Evolutionary conservation across 495 filamentous ascomycete genomes (phyloP), one percentile per base, ranked within the genome.

Genomic region (Lichenothelia convexa): DNA sequence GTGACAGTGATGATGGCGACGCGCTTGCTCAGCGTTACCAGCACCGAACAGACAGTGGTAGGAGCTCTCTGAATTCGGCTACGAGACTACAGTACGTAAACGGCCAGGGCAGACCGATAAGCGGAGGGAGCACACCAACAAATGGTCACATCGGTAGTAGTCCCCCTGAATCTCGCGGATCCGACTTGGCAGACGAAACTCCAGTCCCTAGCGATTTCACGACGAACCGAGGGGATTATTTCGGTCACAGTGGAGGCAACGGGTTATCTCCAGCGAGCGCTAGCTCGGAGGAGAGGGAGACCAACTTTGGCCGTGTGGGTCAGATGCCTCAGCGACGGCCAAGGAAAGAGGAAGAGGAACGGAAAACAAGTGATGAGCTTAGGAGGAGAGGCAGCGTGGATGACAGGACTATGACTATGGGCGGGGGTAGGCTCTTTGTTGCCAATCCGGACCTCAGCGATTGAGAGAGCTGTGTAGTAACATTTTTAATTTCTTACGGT

Each of bases 321-420:
- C 59, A 67, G 22, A 65, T 78, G 46, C 56, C 47, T 22, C 40
- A 47, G 61, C 42, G 51, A 21, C 60, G 60, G 7, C 62, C 63
- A 1, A 57, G 49, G 43, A 22, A 37, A 50, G 54, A 67, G 23
- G 62, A 73, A 43, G n/a, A n/a, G n/a, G 67, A 78, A 49, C 78
- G 78, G 34, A 77, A 76, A 53, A 78, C 65, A 38, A 63, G 69
- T 1, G 82, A 85, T 8, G 84, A 92, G 23, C 58, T 92, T 23
- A 65, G 70, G 49, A 72, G 87, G 39, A 67, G 83, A 45, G 89
- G 87, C 7, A 95, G 89, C 54, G 84, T 97, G 34, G 91, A 97
- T 53, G 89, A 95, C 56, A 68, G 80, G 49, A 81, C 80, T 17
- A 73, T 67, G 41, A 75, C 75, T 3, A 84, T 93, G 74, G 84